These are phyloP conservation scores for Paramecium octaurelia DNA, from an alignment of 73 alveolate species.

Conservation along the genomic window DNA sequence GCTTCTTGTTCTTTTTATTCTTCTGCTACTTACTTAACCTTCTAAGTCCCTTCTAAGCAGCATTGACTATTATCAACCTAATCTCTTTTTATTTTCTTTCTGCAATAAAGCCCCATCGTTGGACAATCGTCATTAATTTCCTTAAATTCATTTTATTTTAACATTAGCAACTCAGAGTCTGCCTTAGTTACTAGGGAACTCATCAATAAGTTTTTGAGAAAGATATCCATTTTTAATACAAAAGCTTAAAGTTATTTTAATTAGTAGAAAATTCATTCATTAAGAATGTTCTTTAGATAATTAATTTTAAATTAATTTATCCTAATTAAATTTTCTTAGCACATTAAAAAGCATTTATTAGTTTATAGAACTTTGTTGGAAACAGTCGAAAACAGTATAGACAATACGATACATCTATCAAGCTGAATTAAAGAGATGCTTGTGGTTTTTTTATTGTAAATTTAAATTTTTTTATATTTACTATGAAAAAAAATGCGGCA, in stretches of 20 bases:
- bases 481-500: neutral
- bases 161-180: neutral
- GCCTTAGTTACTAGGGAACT: neutral
- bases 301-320: neutral
- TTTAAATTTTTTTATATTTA: too few species aligned
- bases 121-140: neutral
- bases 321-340: neutral
- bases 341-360: neutral
- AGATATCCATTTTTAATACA: neutral
- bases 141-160: neutral
- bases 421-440: too few species aligned
- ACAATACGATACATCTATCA: neutral
- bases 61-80: neutral
- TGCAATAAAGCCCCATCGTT: neutral
- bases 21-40: neutral
- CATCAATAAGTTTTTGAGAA: neutral
- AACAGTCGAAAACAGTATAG: neutral
- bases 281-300: neutral
- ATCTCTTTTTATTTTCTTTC: neutral
- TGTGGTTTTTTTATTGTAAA: too few species aligned
- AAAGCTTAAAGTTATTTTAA: neutral
- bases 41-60: neutral
- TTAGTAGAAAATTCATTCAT: neutral
- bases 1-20: neutral
- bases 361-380: neutral